Conservation (phyloP, 1,284 basidiomycete genomes). For the Ustilago trichophora region DNA sequence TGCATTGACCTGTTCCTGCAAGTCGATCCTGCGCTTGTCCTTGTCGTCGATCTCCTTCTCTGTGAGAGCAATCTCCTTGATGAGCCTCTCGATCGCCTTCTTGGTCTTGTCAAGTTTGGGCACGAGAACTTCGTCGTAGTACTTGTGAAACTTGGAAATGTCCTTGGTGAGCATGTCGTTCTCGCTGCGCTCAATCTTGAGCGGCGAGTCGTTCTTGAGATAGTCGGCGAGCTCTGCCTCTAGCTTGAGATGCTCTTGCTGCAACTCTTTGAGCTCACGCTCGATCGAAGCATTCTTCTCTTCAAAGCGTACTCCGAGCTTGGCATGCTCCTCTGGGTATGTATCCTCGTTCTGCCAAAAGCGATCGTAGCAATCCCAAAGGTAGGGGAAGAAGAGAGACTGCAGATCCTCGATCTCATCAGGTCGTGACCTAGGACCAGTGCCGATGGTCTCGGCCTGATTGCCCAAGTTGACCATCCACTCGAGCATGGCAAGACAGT, state of each 20-base stretch:
- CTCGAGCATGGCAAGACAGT: constrained; percentile 63
- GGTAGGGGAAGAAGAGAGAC: constrained; percentile 61
- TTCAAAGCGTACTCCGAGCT: constrained; percentile 55
- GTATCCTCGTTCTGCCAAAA: constrained; percentile 66
- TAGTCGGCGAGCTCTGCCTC: constrained; percentile 44
- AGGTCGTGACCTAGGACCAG: constrained; percentile 50
- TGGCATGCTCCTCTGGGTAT: constrained; percentile 61
- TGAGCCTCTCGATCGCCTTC: constrained; percentile 53
- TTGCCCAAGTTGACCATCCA: constrained; percentile 62
- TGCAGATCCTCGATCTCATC: constrained; percentile 59
- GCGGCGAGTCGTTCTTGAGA: constrained; percentile 52
- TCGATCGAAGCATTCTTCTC: constrained; percentile 50
- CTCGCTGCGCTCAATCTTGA: constrained; percentile 54
- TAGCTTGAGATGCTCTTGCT: constrained; percentile 49
- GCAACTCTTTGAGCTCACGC: constrained; percentile 46
- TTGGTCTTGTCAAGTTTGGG: constrained; percentile 61
- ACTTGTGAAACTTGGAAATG: constrained; percentile 59
- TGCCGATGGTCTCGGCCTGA: constrained; percentile 44
- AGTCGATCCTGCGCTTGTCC: constrained; percentile 42
- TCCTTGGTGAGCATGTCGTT: constrained; percentile 57
- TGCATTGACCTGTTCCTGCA: constrained; percentile 55
- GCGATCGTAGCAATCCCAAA: constrained; percentile 64
- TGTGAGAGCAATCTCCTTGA: constrained; percentile 40
- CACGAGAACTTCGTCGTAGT: constrained; percentile 60
- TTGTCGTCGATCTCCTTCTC: constrained; percentile 53